Evolutionary conservation across 2,329 filamentous ascomycete species (phyloP).

Genomic region (Penicillium sp.): DNA sequence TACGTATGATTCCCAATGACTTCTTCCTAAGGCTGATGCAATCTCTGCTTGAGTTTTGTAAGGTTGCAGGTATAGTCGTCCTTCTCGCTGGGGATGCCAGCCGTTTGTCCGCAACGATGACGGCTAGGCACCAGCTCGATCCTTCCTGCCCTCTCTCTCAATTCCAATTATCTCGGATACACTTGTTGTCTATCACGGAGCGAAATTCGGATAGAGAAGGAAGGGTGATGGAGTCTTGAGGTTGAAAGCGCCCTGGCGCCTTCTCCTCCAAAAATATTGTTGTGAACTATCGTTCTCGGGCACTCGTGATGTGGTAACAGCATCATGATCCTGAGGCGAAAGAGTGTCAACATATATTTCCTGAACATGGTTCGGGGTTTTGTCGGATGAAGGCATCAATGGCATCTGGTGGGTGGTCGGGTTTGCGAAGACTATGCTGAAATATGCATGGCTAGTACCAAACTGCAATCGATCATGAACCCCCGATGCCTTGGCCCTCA

Average conservation of each 20-base stretch:
- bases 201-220: constrained; percentile 56
- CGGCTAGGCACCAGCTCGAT: constrained; percentile 71
- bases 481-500: constrained; percentile 52
- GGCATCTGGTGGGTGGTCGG: constrained; percentile 32
- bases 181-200: constrained; percentile 21
- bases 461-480: background rate
- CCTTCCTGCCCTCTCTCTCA: constrained; percentile 51
- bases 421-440: constrained; percentile 29
- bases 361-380: constrained; percentile 61
- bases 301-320: constrained; percentile 14
- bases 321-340: constrained; percentile 27
- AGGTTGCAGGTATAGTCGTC: constrained; percentile 74
- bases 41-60: constrained; percentile 40
- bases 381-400: constrained; percentile 67
- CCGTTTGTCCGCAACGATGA: constrained; percentile 19
- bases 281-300: constrained; percentile 44
- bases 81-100: constrained; percentile 69
- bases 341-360: constrained; percentile 51
- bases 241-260: constrained; percentile 59
- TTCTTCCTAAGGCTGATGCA: constrained; percentile 35
- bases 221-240: constrained; percentile 71
- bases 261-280: constrained; percentile 79
- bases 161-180: constrained; percentile 27
- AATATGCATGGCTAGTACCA: constrained; percentile 30
- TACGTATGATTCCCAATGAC: constrained; percentile 56